Evolutionary conservation across 371 early-diverging fungal species (phyloP).

Genomic region (Cokeromyces recurvatus): DNA sequence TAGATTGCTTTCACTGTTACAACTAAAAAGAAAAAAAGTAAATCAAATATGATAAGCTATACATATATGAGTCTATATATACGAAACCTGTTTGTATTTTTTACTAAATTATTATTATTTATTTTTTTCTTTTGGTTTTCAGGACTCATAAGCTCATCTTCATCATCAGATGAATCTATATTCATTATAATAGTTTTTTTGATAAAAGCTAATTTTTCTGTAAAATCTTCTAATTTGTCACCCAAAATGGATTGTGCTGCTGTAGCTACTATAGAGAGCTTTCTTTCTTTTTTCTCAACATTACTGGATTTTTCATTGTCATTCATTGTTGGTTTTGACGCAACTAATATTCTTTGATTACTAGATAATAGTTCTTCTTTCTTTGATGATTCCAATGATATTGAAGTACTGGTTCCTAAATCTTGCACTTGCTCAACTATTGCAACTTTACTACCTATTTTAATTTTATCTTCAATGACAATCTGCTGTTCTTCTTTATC

Average conservation of each 20-base stretch:
- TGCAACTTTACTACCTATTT: too few species aligned
- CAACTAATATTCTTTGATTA: too few species aligned
- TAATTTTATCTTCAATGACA: too few species aligned
- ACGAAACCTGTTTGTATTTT: not conserved
- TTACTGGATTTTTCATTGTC: not conserved
- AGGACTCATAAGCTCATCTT: constrained; percentile 16
- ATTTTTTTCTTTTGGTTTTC: constrained; percentile 2
- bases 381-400: too few species aligned
- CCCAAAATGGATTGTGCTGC: constrained; percentile 34
- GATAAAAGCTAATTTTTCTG: constrained; percentile 40
- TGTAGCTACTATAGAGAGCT: constrained; percentile 17
- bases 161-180: constrained; percentile 33
- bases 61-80: too few species aligned
- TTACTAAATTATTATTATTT: not conserved
- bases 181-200: constrained; percentile 44
- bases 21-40: too few species aligned
- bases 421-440: too few species aligned
- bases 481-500: not conserved
- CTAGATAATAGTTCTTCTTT: too few species aligned
- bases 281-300: not conserved
- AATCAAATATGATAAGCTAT: too few species aligned
- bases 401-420: too few species aligned
- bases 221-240: constrained; percentile 39
- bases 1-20: too few species aligned
- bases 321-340: not conserved